phyloP scores from a whole-genome alignment of 768 basidiomycete species.

The Goffeauzyma gilvescens region DNA sequence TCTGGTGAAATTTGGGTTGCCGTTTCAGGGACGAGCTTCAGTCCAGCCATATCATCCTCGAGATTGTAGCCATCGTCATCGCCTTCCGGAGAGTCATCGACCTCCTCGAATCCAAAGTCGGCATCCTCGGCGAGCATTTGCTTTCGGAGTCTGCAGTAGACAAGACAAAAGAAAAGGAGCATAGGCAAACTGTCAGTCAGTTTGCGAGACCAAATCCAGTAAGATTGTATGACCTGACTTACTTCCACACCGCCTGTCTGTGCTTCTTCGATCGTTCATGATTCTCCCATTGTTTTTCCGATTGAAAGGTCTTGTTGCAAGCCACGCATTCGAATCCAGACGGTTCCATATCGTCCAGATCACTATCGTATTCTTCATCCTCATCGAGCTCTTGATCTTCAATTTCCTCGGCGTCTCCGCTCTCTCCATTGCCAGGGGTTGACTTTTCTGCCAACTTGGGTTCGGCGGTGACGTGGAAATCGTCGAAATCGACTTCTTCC shows the following conservation, averaged over 20 bases:
- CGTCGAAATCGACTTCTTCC: constrained; percentile 34
- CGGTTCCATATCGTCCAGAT: constrained; percentile 11
- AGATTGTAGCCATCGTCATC: constrained; percentile 12
- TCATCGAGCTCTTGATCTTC: constrained; percentile 17
- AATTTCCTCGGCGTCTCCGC: constrained; percentile 7
- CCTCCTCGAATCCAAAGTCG: constrained; percentile 22
- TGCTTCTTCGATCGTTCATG: constrained; percentile 94
- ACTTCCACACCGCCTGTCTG: constrained; percentile 60
- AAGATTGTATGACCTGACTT: constrained; percentile 15
- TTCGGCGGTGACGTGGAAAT: constrained; percentile 55
- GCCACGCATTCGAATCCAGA: constrained; percentile 58
- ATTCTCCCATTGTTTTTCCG: constrained; percentile 85
- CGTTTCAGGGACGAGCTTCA: constrained; percentile 1
- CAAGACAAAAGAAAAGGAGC: not conserved
- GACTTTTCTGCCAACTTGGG: constrained; percentile 54
- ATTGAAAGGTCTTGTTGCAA: constrained; percentile 71
- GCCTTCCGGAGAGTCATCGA: constrained; percentile 11
- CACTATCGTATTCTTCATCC: constrained; percentile 21
- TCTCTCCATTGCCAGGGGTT: constrained; percentile 16
- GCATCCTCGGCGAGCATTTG: constrained; percentile 55
- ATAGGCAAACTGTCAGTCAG: too few relatives aligned
- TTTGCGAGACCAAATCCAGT: too few relatives aligned
- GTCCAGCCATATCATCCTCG: constrained; percentile 3
- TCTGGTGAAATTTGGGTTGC: too few relatives aligned
- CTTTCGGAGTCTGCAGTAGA: constrained; percentile 38